phyloP scores from a whole-genome alignment of 1,284 basidiomycete genomes.

The Ganoderma resinaceum region DNA sequence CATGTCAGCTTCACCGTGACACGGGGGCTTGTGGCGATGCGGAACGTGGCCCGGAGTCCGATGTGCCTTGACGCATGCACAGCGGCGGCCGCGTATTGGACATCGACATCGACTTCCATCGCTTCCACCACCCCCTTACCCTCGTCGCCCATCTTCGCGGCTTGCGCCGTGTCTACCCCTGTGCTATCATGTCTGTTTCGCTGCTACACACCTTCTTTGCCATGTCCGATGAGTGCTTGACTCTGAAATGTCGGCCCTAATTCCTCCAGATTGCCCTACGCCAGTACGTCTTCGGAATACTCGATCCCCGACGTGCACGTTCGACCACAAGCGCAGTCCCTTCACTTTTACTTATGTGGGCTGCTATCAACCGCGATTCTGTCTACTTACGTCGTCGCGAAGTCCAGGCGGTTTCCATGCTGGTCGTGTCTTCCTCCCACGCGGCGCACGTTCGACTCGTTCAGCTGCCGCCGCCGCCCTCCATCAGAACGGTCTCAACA shows the following conservation, averaged over 20 bases:
- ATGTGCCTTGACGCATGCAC: not conserved
- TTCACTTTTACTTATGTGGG: no score
- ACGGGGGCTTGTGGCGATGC: not conserved
- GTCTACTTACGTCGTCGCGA: not conserved
- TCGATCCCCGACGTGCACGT: not conserved
- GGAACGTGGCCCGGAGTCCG: not conserved
- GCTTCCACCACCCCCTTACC: not conserved
- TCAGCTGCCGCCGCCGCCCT: not conserved
- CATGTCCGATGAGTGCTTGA: not conserved
- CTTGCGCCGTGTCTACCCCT: not conserved
- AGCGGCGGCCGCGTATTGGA: not conserved
- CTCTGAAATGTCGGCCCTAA: not conserved
- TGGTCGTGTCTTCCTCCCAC: conserved; percentile 7
- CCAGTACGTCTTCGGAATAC: no score
- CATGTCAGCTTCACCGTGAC: not conserved
- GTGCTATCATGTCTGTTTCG: not conserved
- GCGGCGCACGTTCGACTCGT: conserved; percentile 29
- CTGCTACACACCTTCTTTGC: not conserved
- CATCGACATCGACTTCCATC: not conserved
- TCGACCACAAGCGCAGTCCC: not conserved
- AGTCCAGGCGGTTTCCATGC: not conserved
- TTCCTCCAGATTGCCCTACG: no score
- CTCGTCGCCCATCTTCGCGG: not conserved
- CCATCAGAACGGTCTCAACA: conserved; percentile 10
- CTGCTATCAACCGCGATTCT: not conserved